Evolutionary conservation across 306 rosid genomes (phyloP), one percentile per base, ranked within the genome.

Genomic region (Rosa rugosa): DNA sequence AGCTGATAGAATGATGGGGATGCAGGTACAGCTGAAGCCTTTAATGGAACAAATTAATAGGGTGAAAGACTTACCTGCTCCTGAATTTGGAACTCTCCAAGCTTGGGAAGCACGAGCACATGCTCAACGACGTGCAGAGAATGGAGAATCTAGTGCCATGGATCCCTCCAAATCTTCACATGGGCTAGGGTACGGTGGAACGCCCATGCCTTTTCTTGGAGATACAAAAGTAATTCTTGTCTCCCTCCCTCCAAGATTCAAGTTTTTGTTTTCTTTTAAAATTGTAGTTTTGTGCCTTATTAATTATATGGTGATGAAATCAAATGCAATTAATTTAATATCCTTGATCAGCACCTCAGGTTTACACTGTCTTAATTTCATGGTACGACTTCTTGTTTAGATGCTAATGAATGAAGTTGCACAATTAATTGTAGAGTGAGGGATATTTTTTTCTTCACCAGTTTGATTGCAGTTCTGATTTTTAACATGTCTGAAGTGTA

Each of bases 41-140:
- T 84, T 95, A 82, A 83, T 87, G 82, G 99, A 95, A 62, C 99
- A 92, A 86, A 84, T 95, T 63, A 82, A 80, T 77, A 87, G 97
- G 76, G 95, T 92, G 67, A 92, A 95, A 87, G 99, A 95, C 84
- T 84, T 95, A 84, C 87, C 95, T 79, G 92, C 87, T 86, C 98
- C 99, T 44, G 99, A 92, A 78, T 91, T 92, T 83, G 96, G 97
- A 77, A 88, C 75, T 82, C 99, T 95, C 87, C 92, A 86, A 83
- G 98, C 98, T 85, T 95, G 99, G 99, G 99, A 95, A 84, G 96
- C 90, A 68, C 87, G 92, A 76, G 98, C 98, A 65, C 88, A 92
- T 85, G 93, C 93, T 70, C 92, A 93, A 66, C 86, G 86, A 73
- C 97, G 93, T 79, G 93, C 90, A 31, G 93, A 82, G 74, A 89